A percentile compares a stretch with the other conserved stretches of the same genome.
Evolutionary conservation across 225 moss, liverwort and hornwort genomes (phyloP).

Genomic region (Asterella californica): DNA sequence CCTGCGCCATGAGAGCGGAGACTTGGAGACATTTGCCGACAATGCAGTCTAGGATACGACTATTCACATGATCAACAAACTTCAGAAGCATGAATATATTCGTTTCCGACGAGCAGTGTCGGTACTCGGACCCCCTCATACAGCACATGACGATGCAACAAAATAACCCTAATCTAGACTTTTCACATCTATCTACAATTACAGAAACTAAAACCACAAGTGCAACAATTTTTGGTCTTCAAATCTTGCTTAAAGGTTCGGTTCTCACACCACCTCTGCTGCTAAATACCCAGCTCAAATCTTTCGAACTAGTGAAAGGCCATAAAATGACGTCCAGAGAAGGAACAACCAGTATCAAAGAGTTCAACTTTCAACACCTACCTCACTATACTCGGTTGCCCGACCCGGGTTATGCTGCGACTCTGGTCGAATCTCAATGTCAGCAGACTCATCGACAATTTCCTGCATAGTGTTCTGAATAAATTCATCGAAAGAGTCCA

Average conservation of each 20-base stretch:
- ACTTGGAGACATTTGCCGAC: no score
- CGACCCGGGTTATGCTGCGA: conserved; percentile 99
- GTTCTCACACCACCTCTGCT: not conserved
- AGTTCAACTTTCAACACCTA: conserved; percentile 18
- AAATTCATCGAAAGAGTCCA: conserved; percentile 99
- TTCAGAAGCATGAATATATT: not conserved
- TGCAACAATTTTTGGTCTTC: not conserved
- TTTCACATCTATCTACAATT: not conserved
- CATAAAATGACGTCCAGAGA: not conserved
- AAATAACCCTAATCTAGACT: not conserved
- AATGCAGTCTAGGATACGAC: not conserved
- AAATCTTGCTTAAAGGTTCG: not conserved
- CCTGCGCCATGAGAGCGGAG: no score
- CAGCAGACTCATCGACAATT: conserved; percentile 96
- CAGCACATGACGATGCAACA: not conserved
- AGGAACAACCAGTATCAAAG: not conserved
- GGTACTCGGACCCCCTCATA: no score
- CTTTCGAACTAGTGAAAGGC: not conserved
- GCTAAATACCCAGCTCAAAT: not conserved
- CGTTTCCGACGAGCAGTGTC: no score
- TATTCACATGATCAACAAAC: not conserved
- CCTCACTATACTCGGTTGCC: conserved; percentile 72
- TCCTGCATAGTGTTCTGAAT: conserved; percentile 99
- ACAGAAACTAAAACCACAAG: not conserved
- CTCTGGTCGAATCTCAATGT: conserved; percentile 98